Conservation (phyloP, 768 basidiomycete genomes). For the Leccinum boreale region DNA sequence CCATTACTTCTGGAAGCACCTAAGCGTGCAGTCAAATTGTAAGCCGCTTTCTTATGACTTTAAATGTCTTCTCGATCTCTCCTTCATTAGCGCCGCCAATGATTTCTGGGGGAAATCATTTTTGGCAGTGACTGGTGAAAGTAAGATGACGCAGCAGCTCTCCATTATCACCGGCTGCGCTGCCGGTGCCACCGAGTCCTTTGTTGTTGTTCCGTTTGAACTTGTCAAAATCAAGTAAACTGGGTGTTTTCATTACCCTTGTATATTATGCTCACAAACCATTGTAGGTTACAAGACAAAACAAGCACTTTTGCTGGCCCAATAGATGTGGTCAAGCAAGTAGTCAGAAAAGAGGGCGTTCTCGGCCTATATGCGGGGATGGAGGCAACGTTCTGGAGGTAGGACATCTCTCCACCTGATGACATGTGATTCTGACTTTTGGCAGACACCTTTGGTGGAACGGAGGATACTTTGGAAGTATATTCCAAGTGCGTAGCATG, state of each 20-base stretch:
- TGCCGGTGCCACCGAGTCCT: constrained; percentile 94
- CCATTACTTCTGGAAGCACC: constrained; percentile 95
- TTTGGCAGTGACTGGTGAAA: constrained; percentile 55
- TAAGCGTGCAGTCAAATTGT: constrained; percentile 97
- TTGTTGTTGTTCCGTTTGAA: constrained; percentile 96
- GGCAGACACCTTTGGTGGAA: constrained; percentile 85
- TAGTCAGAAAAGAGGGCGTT: constrained; percentile 73
- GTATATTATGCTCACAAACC: background rate
- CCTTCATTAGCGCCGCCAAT: constrained; percentile 63
- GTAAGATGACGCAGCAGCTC: constrained; percentile 86
- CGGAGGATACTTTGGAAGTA: constrained; percentile 93
- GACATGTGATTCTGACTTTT: background rate
- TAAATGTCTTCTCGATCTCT: background rate
- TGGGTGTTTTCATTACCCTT: constrained; percentile 20
- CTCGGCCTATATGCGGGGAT: constrained; percentile 91
- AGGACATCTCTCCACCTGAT: background rate
- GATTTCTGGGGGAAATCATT: constrained; percentile 95
- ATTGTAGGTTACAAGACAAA: constrained; percentile 82
- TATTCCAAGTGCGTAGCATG: constrained; percentile 76
- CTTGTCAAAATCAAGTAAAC: constrained; percentile 80
- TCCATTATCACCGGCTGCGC: constrained; percentile 88
- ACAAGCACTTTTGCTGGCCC: constrained; percentile 87
- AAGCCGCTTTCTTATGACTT: constrained; percentile 23
- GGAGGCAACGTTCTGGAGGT: constrained; percentile 99
- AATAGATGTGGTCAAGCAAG: constrained; percentile 82